These are phyloP conservation scores for Dipteronia sinensis DNA, from an alignment of 345 rosid species.

Conservation along the genomic window DNA sequence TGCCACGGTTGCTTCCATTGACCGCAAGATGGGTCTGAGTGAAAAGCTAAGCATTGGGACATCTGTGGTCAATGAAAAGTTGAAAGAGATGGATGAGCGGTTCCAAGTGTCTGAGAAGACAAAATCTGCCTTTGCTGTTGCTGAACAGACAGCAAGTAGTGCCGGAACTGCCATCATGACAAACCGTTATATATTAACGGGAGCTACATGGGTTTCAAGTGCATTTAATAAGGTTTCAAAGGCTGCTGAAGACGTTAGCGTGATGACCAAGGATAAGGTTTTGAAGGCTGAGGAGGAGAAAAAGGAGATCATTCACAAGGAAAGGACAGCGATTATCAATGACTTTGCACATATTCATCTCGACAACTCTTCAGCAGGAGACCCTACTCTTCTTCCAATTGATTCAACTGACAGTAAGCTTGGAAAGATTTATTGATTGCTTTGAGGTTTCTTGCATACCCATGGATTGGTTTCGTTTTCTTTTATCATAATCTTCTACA, in stretches of 20 bases:
- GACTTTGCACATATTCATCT: conserved; percentile 20
- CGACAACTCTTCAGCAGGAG: conserved; percentile 18
- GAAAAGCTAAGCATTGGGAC: conserved; percentile 42
- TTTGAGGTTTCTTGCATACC: background rate
- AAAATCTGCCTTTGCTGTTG: conserved; percentile 37
- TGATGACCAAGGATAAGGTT: conserved; percentile 46
- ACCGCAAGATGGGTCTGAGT: conserved; percentile 40
- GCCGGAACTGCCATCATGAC: conserved; percentile 43
- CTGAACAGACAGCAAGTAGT: conserved; percentile 47
- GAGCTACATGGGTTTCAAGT: conserved; percentile 47
- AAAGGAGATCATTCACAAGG: conserved; percentile 23
- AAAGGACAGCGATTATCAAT: conserved; percentile 11
- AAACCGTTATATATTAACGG: conserved; percentile 40
- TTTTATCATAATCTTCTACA: background rate
- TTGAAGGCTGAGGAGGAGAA: conserved; percentile 43
- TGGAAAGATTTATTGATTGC: conserved; percentile 25
- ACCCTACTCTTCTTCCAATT: conserved; percentile 28
- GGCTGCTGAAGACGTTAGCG: conserved; percentile 44
- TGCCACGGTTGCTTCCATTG: conserved; percentile 45
- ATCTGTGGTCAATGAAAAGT: conserved; percentile 44
- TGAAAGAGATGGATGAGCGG: conserved; percentile 42
- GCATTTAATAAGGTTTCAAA: conserved; percentile 39
- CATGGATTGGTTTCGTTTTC: background rate
- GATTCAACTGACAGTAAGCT: conserved; percentile 29
- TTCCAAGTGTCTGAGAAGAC: conserved; percentile 45